Base-by-base conservation (phyloP, 2,329 filamentous ascomycete genomes). In the Aspergillus novofumigatus region DNA sequence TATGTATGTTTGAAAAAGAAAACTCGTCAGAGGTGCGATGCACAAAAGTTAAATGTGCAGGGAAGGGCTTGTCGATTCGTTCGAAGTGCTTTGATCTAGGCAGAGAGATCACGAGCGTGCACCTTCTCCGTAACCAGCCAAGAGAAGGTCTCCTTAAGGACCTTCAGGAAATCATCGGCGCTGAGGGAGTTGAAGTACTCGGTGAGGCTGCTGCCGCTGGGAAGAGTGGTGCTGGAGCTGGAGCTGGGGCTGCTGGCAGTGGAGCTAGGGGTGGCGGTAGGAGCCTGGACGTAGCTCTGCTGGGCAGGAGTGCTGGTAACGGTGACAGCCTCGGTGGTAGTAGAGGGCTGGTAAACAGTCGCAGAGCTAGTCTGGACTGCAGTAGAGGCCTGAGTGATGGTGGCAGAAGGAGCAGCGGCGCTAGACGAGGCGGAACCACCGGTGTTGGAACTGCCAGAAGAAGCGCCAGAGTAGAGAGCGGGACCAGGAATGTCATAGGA, bases 401-500 rank as follows among this genome's bases (percentile, higher is more conserved):
- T 49, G 53, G 65, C 47, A 25, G 63, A 29, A 14, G 59, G 35
- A 21, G 58, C 42, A 51, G 59, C 44, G 29, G 61, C 54, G 2
- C 51, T 29, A 14, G 62, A 20, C 44, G 58, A 49, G 48, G 60
- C 42, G 38, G 63, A 57, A 41, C 62, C 41, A 29, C 58, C 49
- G 35, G 42, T 32, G 23, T 60, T 57, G 52, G 56, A 59, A 42
- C 62, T 56, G 53, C 65, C 61, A 38, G 67, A 66, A 21, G 65
- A 60, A 23, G 55, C 57, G 21, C 65, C 65, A 25, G 63, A 63
- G 62, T 67, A 74, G 55, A 75, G 57, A 55, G 71, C 64, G 32
- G 82, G 82, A 20, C 82, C 82, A 23, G 81, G 82, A 47, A 83
- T 82, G 23, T 67, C 62, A 67, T 84, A 84, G 45, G 67, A 73